These are phyloP conservation scores for Pseudofabraea citricarpa DNA, from an alignment of 2,329 filamentous ascomycete genomes.

Conservation along the genomic window DNA sequence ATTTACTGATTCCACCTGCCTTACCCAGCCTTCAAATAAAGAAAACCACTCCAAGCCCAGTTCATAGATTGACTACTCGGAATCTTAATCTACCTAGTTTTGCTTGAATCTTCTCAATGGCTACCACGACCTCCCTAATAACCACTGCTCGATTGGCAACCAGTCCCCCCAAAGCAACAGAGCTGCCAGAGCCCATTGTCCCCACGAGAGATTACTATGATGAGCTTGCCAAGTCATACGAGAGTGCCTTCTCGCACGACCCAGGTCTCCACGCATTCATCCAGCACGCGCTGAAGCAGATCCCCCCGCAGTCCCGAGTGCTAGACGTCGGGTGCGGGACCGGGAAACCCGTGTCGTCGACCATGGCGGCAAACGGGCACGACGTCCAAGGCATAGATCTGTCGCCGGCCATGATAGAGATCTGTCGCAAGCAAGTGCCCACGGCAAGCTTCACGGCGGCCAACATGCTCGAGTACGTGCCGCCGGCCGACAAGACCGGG, in stretches of 20 bases:
- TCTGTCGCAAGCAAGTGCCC: slow-evolving; percentile 12
- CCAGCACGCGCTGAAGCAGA: background rate
- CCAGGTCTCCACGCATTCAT: background rate
- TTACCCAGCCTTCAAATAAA: too few relatives aligned
- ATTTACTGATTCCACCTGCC: too few relatives aligned
- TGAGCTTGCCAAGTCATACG: background rate
- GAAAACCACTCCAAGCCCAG: too few relatives aligned
- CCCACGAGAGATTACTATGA: background rate
- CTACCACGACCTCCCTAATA: too few relatives aligned
- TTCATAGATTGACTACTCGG: too few relatives aligned
- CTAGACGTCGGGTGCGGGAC: slow-evolving; percentile 30
- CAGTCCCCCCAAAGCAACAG: too few relatives aligned
- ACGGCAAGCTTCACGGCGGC: slow-evolving; percentile 18
- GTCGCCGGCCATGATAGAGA: slow-evolving; percentile 26
- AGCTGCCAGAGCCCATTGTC: background rate
- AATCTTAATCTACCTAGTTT: too few relatives aligned
- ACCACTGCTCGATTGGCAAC: too few relatives aligned
- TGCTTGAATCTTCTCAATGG: too few relatives aligned
- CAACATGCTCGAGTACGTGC: slow-evolving; percentile 22
- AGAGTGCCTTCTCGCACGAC: background rate
- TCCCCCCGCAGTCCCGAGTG: slow-evolving; percentile 11
- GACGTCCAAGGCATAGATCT: slow-evolving; percentile 25
- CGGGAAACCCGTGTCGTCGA: slow-evolving; percentile 23
- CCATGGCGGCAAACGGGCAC: slow-evolving; percentile 22
- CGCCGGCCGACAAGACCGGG: slow-evolving; percentile 13